Evolutionary conservation across 108 stramenopile genomes (phyloP).

Genomic region (Discostella pseudostelligera): DNA sequence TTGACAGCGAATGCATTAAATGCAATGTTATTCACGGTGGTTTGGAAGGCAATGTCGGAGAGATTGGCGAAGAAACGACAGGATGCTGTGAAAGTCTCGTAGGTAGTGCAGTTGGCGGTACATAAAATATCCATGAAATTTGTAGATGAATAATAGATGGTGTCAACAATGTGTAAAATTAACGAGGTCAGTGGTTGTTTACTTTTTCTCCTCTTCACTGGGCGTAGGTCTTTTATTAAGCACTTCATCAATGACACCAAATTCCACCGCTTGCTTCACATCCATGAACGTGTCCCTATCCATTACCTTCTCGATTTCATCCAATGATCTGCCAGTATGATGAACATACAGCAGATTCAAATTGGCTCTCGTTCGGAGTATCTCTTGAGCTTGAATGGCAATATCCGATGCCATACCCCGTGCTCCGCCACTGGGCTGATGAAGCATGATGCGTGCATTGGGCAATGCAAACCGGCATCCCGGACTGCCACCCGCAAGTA

Average conservation of each 20-base stretch:
- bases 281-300: conserved; percentile 95
- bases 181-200: too few species aligned
- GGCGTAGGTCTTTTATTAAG: conserved; percentile 64
- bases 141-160: not conserved
- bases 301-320: conserved; percentile 89
- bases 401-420: conserved; percentile 96
- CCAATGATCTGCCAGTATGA: conserved; percentile 82
- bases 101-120: not conserved
- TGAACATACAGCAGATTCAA: conserved; percentile 84
- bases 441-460: conserved; percentile 94
- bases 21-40: conserved; percentile 53
- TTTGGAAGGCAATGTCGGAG: conserved; percentile 60
- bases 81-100: conserved; percentile 7
- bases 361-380: conserved; percentile 66
- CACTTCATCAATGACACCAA: conserved; percentile 93
- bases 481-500: conserved; percentile 84
- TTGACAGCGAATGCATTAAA: conserved; percentile 57
- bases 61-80: conserved; percentile 36
- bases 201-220: conserved; percentile 26
- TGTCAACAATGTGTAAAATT: not conserved
- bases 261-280: conserved; percentile 79
- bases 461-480: conserved; percentile 82
- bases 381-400: conserved; percentile 89
- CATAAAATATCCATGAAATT: conserved; percentile 1
- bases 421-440: conserved; percentile 94